Evolutionary conservation across 2,329 filamentous ascomycete genomes (phyloP).

Genomic region (Clonostachys rhizophaga): DNA sequence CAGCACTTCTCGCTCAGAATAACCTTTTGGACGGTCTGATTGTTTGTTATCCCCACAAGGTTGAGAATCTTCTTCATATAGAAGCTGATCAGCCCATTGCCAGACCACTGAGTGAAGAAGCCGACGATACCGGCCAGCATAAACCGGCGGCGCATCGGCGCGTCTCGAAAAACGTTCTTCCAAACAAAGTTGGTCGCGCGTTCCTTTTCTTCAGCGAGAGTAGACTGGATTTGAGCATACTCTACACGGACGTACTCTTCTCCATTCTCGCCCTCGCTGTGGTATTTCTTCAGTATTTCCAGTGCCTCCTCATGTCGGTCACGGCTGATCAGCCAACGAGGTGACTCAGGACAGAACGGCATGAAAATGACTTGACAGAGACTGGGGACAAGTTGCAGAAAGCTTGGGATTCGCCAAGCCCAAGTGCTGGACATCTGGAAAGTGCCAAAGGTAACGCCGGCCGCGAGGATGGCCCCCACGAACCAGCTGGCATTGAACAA

Average conservation of each 20-base stretch:
- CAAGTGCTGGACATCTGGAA: conserved; percentile 11
- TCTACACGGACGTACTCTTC: conserved; percentile 13
- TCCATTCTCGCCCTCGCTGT: conserved; percentile 31
- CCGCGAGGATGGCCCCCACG: conserved; percentile 23
- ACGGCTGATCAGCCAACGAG: conserved; percentile 22
- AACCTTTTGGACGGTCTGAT: conserved; percentile 14
- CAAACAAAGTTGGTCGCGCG: conserved; percentile 15
- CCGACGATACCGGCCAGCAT: conserved; percentile 14
- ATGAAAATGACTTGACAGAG: conserved; percentile 7
- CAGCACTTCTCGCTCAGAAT: conserved; percentile 32
- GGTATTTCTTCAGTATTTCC: conserved; percentile 28
- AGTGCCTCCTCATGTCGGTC: conserved; percentile 27
- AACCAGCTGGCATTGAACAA: conserved; percentile 25
- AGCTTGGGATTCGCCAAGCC: conserved; percentile 16
- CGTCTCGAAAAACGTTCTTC: conserved; percentile 11
- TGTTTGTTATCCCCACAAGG: conserved; percentile 24
- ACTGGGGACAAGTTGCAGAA: conserved; percentile 12
- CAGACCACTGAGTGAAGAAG: conserved; percentile 17
- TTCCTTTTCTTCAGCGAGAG: conserved; percentile 15
- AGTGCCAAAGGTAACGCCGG: conserved; percentile 18
- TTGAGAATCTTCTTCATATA: conserved; percentile 28
- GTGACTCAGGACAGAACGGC: conserved; percentile 9
- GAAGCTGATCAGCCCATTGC: conserved; percentile 26
- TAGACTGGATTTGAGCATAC: conserved; percentile 20
- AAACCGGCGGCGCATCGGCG: conserved; percentile 17